Base-by-base conservation (phyloP, 2,329 filamentous ascomycete genomes). In the Pseudogymnoascus sp. region DNA sequence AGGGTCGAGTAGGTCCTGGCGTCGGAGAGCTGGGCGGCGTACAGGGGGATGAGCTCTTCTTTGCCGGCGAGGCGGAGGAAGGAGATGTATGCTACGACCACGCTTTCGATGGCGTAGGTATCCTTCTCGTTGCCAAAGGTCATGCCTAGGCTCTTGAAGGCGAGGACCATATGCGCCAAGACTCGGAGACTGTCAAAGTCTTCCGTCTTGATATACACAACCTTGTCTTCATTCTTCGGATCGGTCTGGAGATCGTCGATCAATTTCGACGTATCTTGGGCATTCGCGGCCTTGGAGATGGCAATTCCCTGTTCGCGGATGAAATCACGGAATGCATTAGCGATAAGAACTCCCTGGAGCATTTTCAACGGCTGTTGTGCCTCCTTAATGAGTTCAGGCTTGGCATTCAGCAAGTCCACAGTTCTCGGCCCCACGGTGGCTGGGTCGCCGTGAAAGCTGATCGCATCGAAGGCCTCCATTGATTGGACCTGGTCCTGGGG, bases 21-120 rank as follows among this genome's bases (percentile, higher is more conserved):
- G 5, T 80, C 77, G 8, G 84, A 80, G 11, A 99, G 79, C 69
- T 91, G 87, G 7, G 91, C 91, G 66, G 90, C 92, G 74, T 99
- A 99, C 0, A 96, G 78, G 0, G 94, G 92, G 63, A 96, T 89
- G 44, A 94, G 77, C 66, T 93, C 87, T 64, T 89, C 85, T 62
- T 94, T 84, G 35, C 86, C 84, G 14, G 84, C 84, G 56, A 88
- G 80, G 47, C 90, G 85, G 38, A 99, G 77, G 65, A 89, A 87
- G 69, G 89, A 89, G 63, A 95, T 88, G 73, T 97, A 97, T 3
- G 85, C 87, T 0, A 89, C 85, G 61, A 97, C 79, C 56, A 93
- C 85, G 70, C 90, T 91, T 70, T 96, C 89, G 35, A 72, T 73
- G 50, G 74, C 74, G 60, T 71, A 70, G n/a, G 71, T 69, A 25